Evolutionary conservation across 805 yeast species (phyloP).

Genomic region (Candida ulmi): DNA sequence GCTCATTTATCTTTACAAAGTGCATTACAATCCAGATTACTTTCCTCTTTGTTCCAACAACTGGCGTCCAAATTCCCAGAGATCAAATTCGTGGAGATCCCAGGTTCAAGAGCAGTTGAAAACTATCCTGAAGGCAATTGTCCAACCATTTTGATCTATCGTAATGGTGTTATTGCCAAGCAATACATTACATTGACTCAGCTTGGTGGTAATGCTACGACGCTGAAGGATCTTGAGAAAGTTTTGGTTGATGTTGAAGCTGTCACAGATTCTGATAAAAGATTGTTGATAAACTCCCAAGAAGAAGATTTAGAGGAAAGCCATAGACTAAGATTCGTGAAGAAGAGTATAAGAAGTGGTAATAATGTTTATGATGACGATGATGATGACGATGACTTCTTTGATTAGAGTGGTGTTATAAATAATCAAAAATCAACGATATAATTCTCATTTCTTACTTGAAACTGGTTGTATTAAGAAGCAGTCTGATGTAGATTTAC

Average conservation of each 20-base stretch:
- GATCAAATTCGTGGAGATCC: conserved; percentile 86
- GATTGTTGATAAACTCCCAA: conserved; percentile 57
- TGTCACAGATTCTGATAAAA: conserved; percentile 57
- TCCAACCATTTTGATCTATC: conserved; percentile 84
- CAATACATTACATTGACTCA: conserved; percentile 77
- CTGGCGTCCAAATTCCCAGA: conserved; percentile 70
- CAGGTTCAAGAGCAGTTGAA: conserved; percentile 88
- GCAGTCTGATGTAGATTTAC: too few relatives aligned
- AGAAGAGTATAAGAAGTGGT: conserved; percentile 45
- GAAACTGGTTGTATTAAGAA: too few relatives aligned
- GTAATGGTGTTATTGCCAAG: conserved; percentile 69
- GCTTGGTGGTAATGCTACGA: conserved; percentile 80
- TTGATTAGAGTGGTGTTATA: too few relatives aligned
- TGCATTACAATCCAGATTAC: conserved; percentile 65
- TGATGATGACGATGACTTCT: conserved; percentile 44
- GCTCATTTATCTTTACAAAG: conserved; percentile 72
- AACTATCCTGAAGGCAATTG: conserved; percentile 86
- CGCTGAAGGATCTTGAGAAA: conserved; percentile 62
- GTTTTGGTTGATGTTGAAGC: conserved; percentile 65
- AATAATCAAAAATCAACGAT: too few relatives aligned
- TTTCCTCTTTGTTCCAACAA: conserved; percentile 50
- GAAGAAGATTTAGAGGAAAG: conserved; percentile 55
- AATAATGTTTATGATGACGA: conserved; percentile 37
- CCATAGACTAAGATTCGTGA: conserved; percentile 48
- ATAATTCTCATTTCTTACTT: too few relatives aligned